These are phyloP conservation scores for Termitomyces heimii DNA, from an alignment of 768 basidiomycete species.

Conservation along the genomic window DNA sequence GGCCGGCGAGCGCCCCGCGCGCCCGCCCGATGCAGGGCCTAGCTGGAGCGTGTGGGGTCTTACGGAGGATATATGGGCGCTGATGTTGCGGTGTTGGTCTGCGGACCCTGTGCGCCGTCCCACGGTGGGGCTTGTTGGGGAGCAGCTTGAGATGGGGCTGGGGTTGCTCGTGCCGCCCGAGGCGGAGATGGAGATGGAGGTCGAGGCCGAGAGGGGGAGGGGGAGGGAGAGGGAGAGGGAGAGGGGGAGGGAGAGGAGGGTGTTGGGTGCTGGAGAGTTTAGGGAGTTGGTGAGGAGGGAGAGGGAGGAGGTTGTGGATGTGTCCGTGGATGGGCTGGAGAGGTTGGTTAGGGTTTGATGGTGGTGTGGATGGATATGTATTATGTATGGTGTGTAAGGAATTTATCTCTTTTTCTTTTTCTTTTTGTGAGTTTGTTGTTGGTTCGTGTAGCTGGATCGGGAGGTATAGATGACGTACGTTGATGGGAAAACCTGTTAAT, in stretches of 20 bases:
- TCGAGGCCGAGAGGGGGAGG: background rate
- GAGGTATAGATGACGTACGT: no score
- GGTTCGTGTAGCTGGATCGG: no score
- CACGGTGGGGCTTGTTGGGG: background rate
- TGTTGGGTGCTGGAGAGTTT: background rate
- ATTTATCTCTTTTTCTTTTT: no score
- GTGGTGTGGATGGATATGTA: no score
- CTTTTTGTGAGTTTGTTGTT: no score
- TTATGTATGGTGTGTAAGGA: no score
- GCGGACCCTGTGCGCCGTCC: background rate
- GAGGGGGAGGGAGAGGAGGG: background rate
- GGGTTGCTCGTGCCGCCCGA: background rate
- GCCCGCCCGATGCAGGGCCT: background rate
- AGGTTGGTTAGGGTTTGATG: background rate
- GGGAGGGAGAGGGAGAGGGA: no score
- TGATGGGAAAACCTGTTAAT: no score
- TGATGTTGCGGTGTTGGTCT: slow-evolving; percentile 1
- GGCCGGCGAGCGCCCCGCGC: background rate
- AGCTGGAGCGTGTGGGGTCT: slow-evolving; percentile 9
- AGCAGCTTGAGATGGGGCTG: background rate
- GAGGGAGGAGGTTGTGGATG: background rate
- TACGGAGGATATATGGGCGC: slow-evolving; percentile 1
- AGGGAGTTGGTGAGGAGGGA: slow-evolving; percentile 4
- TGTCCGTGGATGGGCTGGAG: background rate
- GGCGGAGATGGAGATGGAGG: background rate